Base-by-base conservation (phyloP, 495 filamentous ascomycete genomes). In the Hypoxylon cercidicola region DNA sequence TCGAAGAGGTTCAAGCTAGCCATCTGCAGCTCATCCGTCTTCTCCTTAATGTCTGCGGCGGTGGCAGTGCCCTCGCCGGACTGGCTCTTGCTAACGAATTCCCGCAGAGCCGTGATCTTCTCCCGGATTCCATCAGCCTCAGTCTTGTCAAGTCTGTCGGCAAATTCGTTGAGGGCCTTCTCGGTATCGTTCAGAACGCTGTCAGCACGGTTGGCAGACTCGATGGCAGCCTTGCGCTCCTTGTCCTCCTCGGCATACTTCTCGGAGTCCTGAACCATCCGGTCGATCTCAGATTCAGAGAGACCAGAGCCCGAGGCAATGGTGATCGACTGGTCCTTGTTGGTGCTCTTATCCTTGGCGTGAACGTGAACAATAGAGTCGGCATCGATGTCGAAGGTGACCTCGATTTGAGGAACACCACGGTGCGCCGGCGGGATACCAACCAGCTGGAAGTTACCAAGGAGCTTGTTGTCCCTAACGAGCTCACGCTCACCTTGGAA, bases 401-500 rank as follows among this genome's bases (percentile, higher is more conserved):
- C 95, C 86, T 99, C 95, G 57, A 99, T 85, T 79, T 99, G 95
- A 62, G 95, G 95, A 49, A 98, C 93, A 83, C 95, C 95, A 79
- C 95, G 93, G 85, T 96, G 93, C 52, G 95, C 95, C 54, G 95
- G 95, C 32, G 95, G 95, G 64, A 99, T 97, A 57, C 95, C 95
- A 72, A 97, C 93, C 61, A 99, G 90, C 86, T 99, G 95, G 91
- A 99, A 99, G 91, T 99, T 98, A 35, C 95, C 95, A 16, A 99
- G 88, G 59, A 99, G 83, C 86, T 99, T 99, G 89, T 99, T 99
- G 85, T 99, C 95, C 75, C 88, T 89, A 74, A 99, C 95, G 55
- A 99, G 91, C 83, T 99, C 95, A 90, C 95, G 95, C 86, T 99
- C 95, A 84, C 95, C 95, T 87, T 99, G 95, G 91, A 88, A 98